Evolutionary conservation across 192 early-diverging fungal species (phyloP).

Genomic region (Coemansia javaensis): DNA sequence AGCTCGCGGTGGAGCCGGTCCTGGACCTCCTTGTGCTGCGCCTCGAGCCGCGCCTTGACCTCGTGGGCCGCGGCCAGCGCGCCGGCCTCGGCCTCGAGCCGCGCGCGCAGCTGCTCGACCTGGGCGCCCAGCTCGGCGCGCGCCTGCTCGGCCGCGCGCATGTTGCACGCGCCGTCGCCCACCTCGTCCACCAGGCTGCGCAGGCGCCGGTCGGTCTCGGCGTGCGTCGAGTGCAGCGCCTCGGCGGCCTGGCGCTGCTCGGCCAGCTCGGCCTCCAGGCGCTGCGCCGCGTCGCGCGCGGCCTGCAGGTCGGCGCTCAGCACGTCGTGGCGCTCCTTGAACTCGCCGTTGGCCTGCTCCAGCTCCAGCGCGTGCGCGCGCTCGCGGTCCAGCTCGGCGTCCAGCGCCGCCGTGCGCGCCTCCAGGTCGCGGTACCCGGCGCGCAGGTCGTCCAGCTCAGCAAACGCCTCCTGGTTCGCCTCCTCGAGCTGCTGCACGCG

Average conservation of each 20-base stretch:
- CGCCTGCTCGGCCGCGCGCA: slow-evolving; percentile 47
- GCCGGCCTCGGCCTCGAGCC: slow-evolving; percentile 62
- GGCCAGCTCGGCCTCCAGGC: slow-evolving; percentile 5
- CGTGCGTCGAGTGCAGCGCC: slow-evolving; percentile 17
- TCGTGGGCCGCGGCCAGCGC: slow-evolving; percentile 60
- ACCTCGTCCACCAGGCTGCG: slow-evolving; percentile 56
- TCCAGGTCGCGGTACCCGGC: slow-evolving; percentile 60
- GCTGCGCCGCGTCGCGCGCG: slow-evolving; percentile 1
- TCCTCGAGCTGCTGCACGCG: slow-evolving; percentile 57
- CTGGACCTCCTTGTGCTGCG: slow-evolving; percentile 65
- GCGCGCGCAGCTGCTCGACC: slow-evolving; percentile 56
- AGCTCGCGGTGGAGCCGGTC: slow-evolving; percentile 59
- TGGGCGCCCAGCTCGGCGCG: slow-evolving; percentile 58
- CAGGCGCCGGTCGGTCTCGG: slow-evolving; percentile 45
- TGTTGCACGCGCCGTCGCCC: slow-evolving; percentile 66
- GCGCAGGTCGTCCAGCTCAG: slow-evolving; percentile 65
- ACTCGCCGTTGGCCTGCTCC: slow-evolving; percentile 49
- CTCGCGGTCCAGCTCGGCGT: slow-evolving; percentile 74
- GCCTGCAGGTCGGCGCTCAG: slow-evolving; percentile 16
- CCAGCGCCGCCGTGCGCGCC: slow-evolving; percentile 54
- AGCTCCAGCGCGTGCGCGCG: slow-evolving; percentile 52
- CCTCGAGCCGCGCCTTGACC: slow-evolving; percentile 60
- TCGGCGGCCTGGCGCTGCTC: slow-evolving; percentile 12
- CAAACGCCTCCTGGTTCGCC: slow-evolving; percentile 49
- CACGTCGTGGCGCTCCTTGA: slow-evolving; percentile 56